Evolutionary conservation across 2,329 filamentous ascomycete genomes (phyloP), one percentile per base, ranked within the genome.

Genomic region (Zymoseptoria pseudotritici): DNA sequence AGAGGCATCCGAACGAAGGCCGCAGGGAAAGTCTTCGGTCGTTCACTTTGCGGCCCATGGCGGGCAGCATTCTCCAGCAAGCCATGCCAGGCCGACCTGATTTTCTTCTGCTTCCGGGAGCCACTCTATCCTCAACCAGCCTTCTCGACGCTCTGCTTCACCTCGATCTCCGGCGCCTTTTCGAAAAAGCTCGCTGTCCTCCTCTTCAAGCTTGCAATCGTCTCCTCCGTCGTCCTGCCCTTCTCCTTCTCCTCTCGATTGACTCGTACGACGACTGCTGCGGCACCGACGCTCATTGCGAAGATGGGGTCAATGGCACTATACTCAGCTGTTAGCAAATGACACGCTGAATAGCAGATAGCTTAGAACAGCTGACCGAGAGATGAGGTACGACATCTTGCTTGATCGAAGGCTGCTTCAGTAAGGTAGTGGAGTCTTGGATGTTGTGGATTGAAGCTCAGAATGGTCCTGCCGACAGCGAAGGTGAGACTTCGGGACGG

Each of bases 221-320:
- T 77, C 63, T 79, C 62, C 26, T 66, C 59, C 42, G 70, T 73
- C 9, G 63, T 72, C 54, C 73, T 69, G 2, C 77, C 78, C 63
- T 77, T 78, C 63, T 77, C 78, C 58, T 75, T 77, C 64, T 81
- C 78, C 63, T 81, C 79, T 17, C 79, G 74, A 53, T 75, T 71
- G 61, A 76, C 73, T 22, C 74, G 69, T 11, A 74, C 67, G 0
- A 65, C 68, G 13, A 78, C 78, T 7, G 79, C 79, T 0, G 73
- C 71, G 56, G 76, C 63, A 55, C 79, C 79, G 58, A 80, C 77
- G n/a, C 72, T 72, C 56, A 80, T 65, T 31, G 79, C 78, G 69
- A 81, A 81, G 57, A 80, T 58, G 46, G 79, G 79, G 59, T 81
- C 79, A 57, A 80, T 73, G 53, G 71, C 66, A 68, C 78, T 80